Percentiles rank a stretch among this genome's conserved stretches.
phyloP scores from a whole-genome alignment of 1,284 basidiomycete genomes.

The Peniophora sp. region DNA sequence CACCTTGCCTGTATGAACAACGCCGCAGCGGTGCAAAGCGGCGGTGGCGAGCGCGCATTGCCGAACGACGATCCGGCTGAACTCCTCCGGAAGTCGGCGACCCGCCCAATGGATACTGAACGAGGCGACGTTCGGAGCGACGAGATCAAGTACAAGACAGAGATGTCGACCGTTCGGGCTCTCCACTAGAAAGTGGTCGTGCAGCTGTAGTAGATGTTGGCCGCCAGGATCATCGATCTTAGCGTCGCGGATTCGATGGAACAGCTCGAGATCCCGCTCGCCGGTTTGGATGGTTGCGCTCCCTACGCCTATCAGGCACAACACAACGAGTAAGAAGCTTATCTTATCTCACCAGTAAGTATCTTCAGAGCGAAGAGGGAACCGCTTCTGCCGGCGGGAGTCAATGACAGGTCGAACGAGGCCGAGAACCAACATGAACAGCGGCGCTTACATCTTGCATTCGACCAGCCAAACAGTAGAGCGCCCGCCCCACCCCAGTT shows the following conservation, averaged over 20 bases:
- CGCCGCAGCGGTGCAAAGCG: background rate
- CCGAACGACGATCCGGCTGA: background rate
- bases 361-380: background rate
- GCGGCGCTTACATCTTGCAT: background rate
- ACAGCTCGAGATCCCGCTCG: background rate
- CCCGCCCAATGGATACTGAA: background rate
- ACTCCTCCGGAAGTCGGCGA: background rate
- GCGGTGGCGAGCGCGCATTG: background rate
- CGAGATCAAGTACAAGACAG: background rate
- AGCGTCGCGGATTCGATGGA: background rate
- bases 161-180: background rate
- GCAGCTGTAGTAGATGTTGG: background rate
- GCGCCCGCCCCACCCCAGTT: background rate
- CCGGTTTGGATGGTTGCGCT: background rate
- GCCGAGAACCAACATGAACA: no score
- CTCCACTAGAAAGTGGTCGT: background rate
- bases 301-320: background rate
- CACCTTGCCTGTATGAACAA: background rate
- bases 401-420: no score
- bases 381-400: background rate
- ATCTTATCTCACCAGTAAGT: background rate
- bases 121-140: background rate
- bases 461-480: background rate
- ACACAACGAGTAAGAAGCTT: background rate
- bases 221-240: background rate